phyloP scores from a whole-genome alignment of 805 yeast genomes.

The Starmera amethionina region DNA sequence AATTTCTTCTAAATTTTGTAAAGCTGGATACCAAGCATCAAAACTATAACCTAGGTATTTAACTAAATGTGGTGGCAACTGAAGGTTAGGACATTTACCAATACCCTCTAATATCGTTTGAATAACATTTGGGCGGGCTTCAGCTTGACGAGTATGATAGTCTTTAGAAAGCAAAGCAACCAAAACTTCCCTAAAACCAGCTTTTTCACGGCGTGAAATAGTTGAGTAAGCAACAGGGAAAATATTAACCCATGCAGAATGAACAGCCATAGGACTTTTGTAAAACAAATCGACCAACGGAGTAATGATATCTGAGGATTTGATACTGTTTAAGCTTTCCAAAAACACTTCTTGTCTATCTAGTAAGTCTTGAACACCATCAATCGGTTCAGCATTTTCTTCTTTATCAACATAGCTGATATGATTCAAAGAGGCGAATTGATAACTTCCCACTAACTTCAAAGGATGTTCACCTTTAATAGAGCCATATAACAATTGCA shows the following conservation, averaged over 20 bases:
- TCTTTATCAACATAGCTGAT: constrained; percentile 21
- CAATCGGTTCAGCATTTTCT: constrained; percentile 11
- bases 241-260: constrained; percentile 70
- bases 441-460: constrained; percentile 38
- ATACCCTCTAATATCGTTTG: constrained; percentile 78
- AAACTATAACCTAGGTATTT: constrained; percentile 82
- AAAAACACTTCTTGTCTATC: constrained; percentile 26
- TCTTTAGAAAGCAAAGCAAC: constrained; percentile 79
- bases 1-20: constrained; percentile 72
- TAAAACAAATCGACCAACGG: constrained; percentile 79
- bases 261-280: constrained; percentile 70
- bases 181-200: constrained; percentile 75
- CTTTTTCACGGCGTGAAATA: constrained; percentile 68
- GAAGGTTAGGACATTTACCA: constrained; percentile 61
- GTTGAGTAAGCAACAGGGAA: constrained; percentile 76
- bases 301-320: constrained; percentile 49
- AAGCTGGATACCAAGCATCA: constrained; percentile 85
- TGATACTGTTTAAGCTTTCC: constrained; percentile 20
- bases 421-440: constrained; percentile 41
- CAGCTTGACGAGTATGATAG: constrained; percentile 86
- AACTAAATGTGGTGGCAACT: constrained; percentile 87
- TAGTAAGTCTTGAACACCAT: constrained; percentile 21
- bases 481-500: constrained; percentile 76
- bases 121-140: constrained; percentile 77
- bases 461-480: constrained; percentile 44